Conservation (phyloP, 2,329 filamentous ascomycete species). For the Paraconiothyrium brasiliense region DNA sequence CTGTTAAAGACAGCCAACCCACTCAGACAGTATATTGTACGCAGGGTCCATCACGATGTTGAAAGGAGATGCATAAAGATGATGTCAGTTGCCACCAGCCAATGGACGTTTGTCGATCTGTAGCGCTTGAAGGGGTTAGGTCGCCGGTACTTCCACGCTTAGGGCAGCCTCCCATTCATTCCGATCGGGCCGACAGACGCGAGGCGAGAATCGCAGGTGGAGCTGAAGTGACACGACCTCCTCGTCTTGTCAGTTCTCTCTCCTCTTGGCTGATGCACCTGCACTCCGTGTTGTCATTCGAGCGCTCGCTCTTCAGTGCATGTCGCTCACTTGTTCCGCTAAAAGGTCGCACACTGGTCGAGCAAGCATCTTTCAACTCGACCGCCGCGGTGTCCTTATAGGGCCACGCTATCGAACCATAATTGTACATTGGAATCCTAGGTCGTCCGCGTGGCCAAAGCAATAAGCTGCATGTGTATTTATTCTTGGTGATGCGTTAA, state of each 20-base stretch:
- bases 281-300: neutral
- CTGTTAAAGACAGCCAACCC: neutral
- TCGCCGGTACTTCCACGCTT: slow-evolving; percentile 3
- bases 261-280: neutral
- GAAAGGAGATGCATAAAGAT: slow-evolving; percentile 1
- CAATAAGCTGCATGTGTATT: neutral
- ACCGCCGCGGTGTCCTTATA: neutral
- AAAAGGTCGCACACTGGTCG: neutral
- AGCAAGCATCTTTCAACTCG: neutral
- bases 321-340: neutral
- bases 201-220: neutral
- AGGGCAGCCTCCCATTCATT: slow-evolving; percentile 13
- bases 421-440: neutral
- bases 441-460: neutral
- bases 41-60: slow-evolving; percentile 1
- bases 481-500: neutral
- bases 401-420: neutral
- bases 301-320: neutral
- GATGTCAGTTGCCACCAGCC: slow-evolving; percentile 11
- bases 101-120: slow-evolving; percentile 4
- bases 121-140: neutral
- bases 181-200: slow-evolving; percentile 1
- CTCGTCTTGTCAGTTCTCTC: neutral
- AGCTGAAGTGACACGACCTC: neutral
- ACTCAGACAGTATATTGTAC: neutral